These are phyloP conservation scores for Suhomyces canberraensis DNA, from an alignment of 805 yeast genomes.

Conservation along the genomic window DNA sequence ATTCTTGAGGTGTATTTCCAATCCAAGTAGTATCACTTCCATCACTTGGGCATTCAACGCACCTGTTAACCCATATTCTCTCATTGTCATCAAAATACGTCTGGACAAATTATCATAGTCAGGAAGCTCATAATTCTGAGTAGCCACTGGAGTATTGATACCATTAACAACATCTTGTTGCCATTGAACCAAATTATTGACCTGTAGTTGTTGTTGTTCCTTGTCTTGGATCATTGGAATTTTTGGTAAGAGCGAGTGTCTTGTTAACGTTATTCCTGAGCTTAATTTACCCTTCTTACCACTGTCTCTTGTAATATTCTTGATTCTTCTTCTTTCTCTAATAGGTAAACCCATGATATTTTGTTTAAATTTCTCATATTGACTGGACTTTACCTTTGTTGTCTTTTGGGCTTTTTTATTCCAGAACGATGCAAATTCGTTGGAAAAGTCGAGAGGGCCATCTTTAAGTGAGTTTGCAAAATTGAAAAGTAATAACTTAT, in stretches of 20 bases:
- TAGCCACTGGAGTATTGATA: slow-evolving; percentile 72
- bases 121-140: slow-evolving; percentile 78
- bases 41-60: slow-evolving; percentile 71
- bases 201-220: slow-evolving; percentile 43
- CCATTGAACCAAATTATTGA: slow-evolving; percentile 68
- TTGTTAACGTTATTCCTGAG: slow-evolving; percentile 63
- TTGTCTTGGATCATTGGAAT: slow-evolving; percentile 69
- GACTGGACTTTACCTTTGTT: slow-evolving; percentile 56
- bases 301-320: slow-evolving; percentile 76
- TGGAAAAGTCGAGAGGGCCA: slow-evolving; percentile 56
- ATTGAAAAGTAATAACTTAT: slow-evolving; percentile 75
- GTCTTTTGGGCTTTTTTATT: slow-evolving; percentile 48
- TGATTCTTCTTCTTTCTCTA: slow-evolving; percentile 79
- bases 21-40: slow-evolving; percentile 75
- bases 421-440: slow-evolving; percentile 43
- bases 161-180: slow-evolving; percentile 90
- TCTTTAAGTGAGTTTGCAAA: slow-evolving; percentile 82
- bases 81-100: slow-evolving; percentile 74
- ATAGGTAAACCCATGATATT: slow-evolving; percentile 84
- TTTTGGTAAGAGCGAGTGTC: slow-evolving; percentile 75
- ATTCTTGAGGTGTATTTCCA: slow-evolving; percentile 75
- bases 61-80: slow-evolving; percentile 88
- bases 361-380: slow-evolving; percentile 77
- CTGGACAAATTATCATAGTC: slow-evolving; percentile 67
- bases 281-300: slow-evolving; percentile 75